Conservation (phyloP, 495 filamentous ascomycete genomes). For the Thermothielavioides terrestris region DNA sequence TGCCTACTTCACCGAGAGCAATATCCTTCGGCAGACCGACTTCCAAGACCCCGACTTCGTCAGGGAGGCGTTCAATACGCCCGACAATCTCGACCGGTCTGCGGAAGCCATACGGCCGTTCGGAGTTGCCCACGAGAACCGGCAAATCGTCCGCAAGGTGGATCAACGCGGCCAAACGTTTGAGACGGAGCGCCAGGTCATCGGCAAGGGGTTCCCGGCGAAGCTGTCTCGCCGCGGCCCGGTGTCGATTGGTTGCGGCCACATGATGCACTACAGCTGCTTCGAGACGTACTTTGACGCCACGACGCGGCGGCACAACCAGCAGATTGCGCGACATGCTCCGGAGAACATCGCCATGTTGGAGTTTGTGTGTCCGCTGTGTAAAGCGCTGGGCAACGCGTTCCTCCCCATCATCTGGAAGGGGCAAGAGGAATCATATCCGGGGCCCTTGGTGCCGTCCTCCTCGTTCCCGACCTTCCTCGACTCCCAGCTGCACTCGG, state of each 20-base stretch:
- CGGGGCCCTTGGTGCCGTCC: slow-evolving; percentile 52
- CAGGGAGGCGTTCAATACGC: slow-evolving; percentile 68
- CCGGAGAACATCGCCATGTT: slow-evolving; percentile 67
- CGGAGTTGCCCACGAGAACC: slow-evolving; percentile 81
- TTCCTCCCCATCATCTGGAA: slow-evolving; percentile 97
- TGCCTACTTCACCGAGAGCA: slow-evolving; percentile 78
- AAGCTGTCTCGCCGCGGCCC: slow-evolving; percentile 61
- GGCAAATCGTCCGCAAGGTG: slow-evolving; percentile 63
- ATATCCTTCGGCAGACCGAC: slow-evolving; percentile 78
- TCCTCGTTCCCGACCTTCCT: slow-evolving; percentile 59
- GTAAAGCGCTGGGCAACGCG: slow-evolving; percentile 91
- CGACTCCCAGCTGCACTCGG: slow-evolving; percentile 31
- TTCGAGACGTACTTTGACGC: slow-evolving; percentile 85
- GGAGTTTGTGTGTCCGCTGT: slow-evolving; percentile 96
- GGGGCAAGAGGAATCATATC: slow-evolving; percentile 73
- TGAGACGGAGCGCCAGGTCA: slow-evolving; percentile 63
- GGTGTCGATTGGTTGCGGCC: slow-evolving; percentile 84
- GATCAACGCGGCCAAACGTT: slow-evolving; percentile 61
- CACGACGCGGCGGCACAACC: slow-evolving; percentile 69
- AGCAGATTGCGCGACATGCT: slow-evolving; percentile 88
- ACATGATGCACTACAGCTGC: slow-evolving; percentile 97
- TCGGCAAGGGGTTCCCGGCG: slow-evolving; percentile 81
- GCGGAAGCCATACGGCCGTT: slow-evolving; percentile 78
- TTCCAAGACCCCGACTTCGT: slow-evolving; percentile 74
- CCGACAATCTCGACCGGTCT: slow-evolving; percentile 70